These are phyloP conservation scores for Fusarium redolens DNA, from an alignment of 2,329 filamentous ascomycete genomes.

Conservation along the genomic window DNA sequence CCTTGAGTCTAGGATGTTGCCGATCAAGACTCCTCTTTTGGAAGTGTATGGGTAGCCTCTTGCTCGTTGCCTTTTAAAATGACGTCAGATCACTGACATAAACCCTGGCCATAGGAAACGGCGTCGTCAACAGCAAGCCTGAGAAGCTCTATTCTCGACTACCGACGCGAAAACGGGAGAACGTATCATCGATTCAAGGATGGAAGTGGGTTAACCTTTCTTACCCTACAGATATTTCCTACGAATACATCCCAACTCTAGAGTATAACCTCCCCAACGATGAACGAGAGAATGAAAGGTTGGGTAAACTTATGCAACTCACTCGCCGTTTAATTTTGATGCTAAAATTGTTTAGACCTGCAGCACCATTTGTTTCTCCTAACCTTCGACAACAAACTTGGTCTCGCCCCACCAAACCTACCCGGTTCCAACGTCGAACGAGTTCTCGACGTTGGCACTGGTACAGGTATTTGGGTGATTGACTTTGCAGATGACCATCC, in stretches of 20 bases:
- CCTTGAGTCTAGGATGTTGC: background rate
- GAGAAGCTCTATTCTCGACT: background rate
- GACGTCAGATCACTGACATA: background rate
- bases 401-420: background rate
- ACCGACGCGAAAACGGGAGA: background rate
- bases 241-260: background rate
- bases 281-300: background rate
- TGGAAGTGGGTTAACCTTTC: background rate
- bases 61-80: background rate
- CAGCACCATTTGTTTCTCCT: too few relatives aligned
- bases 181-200: background rate
- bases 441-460: background rate
- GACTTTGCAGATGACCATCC: background rate
- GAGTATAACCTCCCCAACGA: constrained; percentile 3
- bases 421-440: background rate
- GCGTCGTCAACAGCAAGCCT: background rate
- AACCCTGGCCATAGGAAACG: background rate
- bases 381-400: background rate
- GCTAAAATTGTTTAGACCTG: too few relatives aligned
- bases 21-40: background rate
- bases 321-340: background rate
- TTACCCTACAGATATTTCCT: background rate
- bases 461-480: background rate
- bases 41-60: background rate
- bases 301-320: background rate